Evolutionary conservation across 1,139 yeast species (phyloP), one percentile per base, ranked within the genome.

Genomic region (Candida tetrigidarum): DNA sequence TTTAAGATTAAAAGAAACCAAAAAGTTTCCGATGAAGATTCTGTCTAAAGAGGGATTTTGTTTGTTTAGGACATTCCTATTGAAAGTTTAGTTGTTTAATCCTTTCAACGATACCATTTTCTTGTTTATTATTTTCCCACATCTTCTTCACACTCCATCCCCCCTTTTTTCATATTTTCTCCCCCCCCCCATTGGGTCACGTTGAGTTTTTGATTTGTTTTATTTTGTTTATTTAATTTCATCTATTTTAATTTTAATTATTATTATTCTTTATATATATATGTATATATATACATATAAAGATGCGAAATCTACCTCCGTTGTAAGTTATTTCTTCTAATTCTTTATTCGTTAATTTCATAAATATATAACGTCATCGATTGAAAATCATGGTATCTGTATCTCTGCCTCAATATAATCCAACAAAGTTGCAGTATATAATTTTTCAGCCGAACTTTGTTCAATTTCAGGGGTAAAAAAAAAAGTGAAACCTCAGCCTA

Each of bases 1-100:
- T 86, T 86, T 74, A 84, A 83, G 60, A 83, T 86, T 50, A 84
- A 84, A 69, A 84, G 90, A 73, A 81, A 81, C 64, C 76, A 79
- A 56, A 78, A 78, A 61, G 72, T 69, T 40, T 68, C 76, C 37
- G 85, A 81, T 55, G 85, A 81, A 49, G 88, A 83, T 59, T 80
- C 85, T 48, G 83, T 80, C 47, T 81, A 69, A 63, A 26, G 12
- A 29, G 12, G 5, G 15, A 18, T 6, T 9, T 19, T 11, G 16
- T 20, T 2, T 12, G 14, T 22, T 5, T 8, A n/a, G 18, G 32
- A 28, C 5, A 2, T 28, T 10, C 10, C 5, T 26, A 26, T 26
- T 26, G 28, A n/a, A 7, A 2, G 9, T 14, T 6, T 14, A 8
- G 12, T 3, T 12, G 12, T 28, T 3, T n/a, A 11, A 6, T 27